Evolutionary conservation across 163 green algal species (phyloP).

Genomic region (Chloroidium sp.): DNA sequence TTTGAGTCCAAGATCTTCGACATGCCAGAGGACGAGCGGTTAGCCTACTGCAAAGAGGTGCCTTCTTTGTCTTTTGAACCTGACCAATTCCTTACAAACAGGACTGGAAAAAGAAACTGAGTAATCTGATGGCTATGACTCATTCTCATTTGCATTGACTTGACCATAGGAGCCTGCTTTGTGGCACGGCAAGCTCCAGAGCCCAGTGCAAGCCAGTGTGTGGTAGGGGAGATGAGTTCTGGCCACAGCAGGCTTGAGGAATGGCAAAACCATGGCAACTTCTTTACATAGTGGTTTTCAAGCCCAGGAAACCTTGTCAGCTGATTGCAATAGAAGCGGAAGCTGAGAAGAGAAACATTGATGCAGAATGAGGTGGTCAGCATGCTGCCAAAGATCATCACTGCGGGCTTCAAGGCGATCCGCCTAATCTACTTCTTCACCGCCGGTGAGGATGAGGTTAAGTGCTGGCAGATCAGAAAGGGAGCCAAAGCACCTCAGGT

Average conservation of each 20-base stretch:
- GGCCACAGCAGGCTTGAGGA: too few species aligned
- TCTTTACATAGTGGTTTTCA: too few species aligned
- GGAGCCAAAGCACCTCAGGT: conserved; percentile 76
- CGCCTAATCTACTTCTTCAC: conserved; percentile 99
- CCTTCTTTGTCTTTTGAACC: background rate
- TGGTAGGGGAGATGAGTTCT: too few species aligned
- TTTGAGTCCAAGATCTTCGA: conserved; percentile 63
- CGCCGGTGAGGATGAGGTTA: conserved; percentile 89
- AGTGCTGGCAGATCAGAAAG: conserved; percentile 89
- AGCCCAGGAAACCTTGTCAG: too few species aligned
- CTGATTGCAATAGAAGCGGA: background rate
- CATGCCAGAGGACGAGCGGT: conserved; percentile 73
- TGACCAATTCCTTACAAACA: too few species aligned
- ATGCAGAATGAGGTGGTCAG: conserved; percentile 36
- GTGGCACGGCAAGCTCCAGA: too few species aligned
- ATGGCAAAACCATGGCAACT: too few species aligned
- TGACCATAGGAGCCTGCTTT: too few species aligned
- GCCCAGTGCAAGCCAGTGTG: too few species aligned
- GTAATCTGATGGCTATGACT: too few species aligned
- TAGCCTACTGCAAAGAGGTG: conserved; percentile 63
- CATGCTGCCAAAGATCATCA: conserved; percentile 92
- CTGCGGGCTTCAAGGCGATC: conserved; percentile 71
- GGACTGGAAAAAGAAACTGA: too few species aligned
- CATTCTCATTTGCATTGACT: too few species aligned
- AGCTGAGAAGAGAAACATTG: background rate